These are phyloP conservation scores for Diversispora eburnea DNA, from an alignment of 192 early-diverging fungal genomes.

Conservation along the genomic window DNA sequence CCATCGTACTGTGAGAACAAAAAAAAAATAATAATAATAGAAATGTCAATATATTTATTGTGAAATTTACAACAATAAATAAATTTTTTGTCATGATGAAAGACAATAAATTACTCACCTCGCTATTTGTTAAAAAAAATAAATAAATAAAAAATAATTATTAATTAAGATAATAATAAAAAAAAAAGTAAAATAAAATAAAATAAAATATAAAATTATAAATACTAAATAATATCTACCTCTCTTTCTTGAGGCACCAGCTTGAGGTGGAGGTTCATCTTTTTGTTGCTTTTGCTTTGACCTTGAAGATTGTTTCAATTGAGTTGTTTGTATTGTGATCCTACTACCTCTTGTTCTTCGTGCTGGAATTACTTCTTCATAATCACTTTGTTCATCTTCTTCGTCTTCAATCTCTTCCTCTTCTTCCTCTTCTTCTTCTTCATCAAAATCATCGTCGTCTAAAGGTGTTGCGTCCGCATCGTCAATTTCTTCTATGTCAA, in stretches of 20 bases:
- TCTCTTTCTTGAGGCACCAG: slow-evolving; percentile 4
- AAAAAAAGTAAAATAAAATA: neutral
- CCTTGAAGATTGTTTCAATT: neutral
- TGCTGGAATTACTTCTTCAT: neutral
- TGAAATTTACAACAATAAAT: neutral
- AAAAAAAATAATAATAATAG: neutral
- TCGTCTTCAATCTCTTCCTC: slow-evolving; percentile 27
- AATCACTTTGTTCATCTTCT: slow-evolving; percentile 33
- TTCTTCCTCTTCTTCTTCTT: slow-evolving; percentile 29
- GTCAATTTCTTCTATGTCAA: slow-evolving; percentile 23
- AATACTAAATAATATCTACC: slow-evolving; percentile 5
- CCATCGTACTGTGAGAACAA: slow-evolving; percentile 33
- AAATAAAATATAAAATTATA: neutral
- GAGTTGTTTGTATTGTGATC: neutral
- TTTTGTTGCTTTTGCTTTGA: slow-evolving; percentile 1
- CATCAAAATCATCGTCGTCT: slow-evolving; percentile 27
- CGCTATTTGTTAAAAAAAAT: too few species aligned
- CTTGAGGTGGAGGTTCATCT: neutral
- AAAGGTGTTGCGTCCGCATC: slow-evolving; percentile 30
- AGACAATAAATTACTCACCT: neutral
- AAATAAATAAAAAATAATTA: neutral
- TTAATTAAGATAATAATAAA: neutral
- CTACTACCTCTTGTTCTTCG: slow-evolving; percentile 31
- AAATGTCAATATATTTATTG: neutral
- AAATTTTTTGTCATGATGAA: too few species aligned